These are phyloP conservation scores for Tetrastigma voinierianum DNA, from an alignment of 164 flowering plant species.

Conservation along the genomic window DNA sequence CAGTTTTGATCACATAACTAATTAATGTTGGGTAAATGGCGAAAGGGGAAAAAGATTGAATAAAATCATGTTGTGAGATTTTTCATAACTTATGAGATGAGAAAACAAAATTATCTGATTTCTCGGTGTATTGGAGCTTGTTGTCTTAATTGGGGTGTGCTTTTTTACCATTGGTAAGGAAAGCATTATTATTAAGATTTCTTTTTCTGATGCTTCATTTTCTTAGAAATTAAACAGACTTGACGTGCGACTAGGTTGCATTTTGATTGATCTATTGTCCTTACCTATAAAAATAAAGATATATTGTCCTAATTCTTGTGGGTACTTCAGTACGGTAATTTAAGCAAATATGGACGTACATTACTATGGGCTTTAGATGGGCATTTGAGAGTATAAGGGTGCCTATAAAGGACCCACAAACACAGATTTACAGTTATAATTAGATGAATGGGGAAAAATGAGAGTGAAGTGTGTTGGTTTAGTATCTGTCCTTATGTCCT, in stretches of 20 bases:
- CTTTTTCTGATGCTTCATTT: not conserved
- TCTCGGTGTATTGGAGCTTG: not conserved
- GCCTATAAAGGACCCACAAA: constrained; percentile 55
- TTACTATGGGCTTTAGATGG: constrained; percentile 55
- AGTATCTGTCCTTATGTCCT: no score
- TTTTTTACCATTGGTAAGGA: not conserved
- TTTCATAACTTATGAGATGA: not conserved
- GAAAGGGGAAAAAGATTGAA: not conserved
- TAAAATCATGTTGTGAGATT: not conserved
- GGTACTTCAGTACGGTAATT: constrained; percentile 43
- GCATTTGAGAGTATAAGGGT: constrained; percentile 22
- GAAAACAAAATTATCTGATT: not conserved
- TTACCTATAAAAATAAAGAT: no score
- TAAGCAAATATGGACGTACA: constrained; percentile 80
- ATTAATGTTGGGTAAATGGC: not conserved
- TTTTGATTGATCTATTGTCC: not conserved
- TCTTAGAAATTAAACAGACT: not conserved
- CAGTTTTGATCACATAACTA: no score
- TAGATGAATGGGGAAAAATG: no score
- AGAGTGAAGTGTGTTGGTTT: no score
- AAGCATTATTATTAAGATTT: not conserved
- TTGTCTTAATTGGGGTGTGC: not conserved
- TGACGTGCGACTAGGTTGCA: no score
- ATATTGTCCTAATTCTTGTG: constrained; percentile 89
- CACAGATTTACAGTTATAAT: constrained; percentile 8